Conservation (phyloP, 2,329 filamentous ascomycete species). For the Colletotrichum cordylinicola region DNA sequence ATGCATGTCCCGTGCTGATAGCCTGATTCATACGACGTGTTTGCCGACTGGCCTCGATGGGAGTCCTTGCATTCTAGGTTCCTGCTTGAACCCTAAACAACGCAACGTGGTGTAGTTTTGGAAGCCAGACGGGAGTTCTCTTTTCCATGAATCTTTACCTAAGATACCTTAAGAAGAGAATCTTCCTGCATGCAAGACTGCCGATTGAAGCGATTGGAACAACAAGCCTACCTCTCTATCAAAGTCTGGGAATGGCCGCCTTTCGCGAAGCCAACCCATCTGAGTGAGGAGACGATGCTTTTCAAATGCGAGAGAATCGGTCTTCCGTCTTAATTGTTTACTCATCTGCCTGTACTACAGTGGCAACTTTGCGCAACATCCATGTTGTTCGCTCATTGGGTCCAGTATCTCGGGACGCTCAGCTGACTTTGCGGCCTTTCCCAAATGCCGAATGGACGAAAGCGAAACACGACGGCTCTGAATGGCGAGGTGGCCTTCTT, state of each 20-base stretch:
- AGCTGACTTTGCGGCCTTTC: background rate
- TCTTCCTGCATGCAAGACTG: background rate
- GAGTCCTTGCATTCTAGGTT: background rate
- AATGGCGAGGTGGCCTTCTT: background rate
- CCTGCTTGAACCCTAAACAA: background rate
- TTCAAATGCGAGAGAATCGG: background rate
- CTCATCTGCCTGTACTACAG: background rate
- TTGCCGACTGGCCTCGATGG: background rate
- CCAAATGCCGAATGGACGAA: background rate
- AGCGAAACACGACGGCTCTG: background rate
- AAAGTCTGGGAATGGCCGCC: background rate
- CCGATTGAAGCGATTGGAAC: background rate
- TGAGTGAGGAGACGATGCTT: background rate
- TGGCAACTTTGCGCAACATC: background rate
- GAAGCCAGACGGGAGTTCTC: background rate
- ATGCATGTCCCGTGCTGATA: background rate
- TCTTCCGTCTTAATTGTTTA: background rate
- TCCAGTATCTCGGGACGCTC: background rate
- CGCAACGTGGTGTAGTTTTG: background rate
- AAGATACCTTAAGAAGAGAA: too few species aligned
- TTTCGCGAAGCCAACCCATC: background rate
- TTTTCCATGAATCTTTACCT: background rate
- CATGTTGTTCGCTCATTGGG: background rate
- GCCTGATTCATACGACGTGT: background rate
- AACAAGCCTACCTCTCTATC: background rate